A percentile compares a stretch with the other conserved stretches of the same genome.
Evolutionary conservation across 2,329 filamentous ascomycete species (phyloP).

Genomic region (Neurospora sp.): DNA sequence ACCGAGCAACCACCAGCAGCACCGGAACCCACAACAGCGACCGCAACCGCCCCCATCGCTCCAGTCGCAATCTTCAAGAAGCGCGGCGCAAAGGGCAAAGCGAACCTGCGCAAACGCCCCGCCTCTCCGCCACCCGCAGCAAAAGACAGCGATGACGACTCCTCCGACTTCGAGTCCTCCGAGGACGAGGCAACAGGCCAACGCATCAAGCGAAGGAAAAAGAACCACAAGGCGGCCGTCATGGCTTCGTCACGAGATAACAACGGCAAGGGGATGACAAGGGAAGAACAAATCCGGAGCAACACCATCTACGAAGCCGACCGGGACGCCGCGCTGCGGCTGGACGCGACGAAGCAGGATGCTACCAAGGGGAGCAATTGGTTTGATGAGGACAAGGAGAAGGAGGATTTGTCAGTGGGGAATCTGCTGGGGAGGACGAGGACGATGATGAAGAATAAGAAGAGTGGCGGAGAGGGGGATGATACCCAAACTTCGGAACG

Average conservation of each 20-base stretch:
- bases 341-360: constrained; percentile 54
- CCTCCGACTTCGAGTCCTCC: constrained; percentile 59
- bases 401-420: constrained; percentile 36
- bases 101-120: constrained; percentile 70
- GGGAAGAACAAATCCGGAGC: constrained; percentile 29
- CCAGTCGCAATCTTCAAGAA: constrained; percentile 76
- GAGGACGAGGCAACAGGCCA: constrained; percentile 64
- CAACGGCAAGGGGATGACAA: constrained; percentile 19
- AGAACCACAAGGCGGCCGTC: constrained; percentile 45
- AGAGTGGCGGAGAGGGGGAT: background rate
- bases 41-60: constrained; percentile 19
- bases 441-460: constrained; percentile 20
- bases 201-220: constrained; percentile 70
- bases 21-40: background rate
- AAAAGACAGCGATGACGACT: constrained; percentile 37
- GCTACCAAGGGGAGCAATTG: constrained; percentile 85
- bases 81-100: constrained; percentile 64
- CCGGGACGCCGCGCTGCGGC: constrained; percentile 49
- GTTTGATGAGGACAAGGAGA: constrained; percentile 62
- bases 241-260: constrained; percentile 51
- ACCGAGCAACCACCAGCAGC: constrained; percentile 3
- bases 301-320: constrained; percentile 51
- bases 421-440: constrained; percentile 51
- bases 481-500: constrained; percentile 2
- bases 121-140: constrained; percentile 63